Base-by-base conservation (phyloP, 805 yeast species). In the Yarrowia porcina region DNA sequence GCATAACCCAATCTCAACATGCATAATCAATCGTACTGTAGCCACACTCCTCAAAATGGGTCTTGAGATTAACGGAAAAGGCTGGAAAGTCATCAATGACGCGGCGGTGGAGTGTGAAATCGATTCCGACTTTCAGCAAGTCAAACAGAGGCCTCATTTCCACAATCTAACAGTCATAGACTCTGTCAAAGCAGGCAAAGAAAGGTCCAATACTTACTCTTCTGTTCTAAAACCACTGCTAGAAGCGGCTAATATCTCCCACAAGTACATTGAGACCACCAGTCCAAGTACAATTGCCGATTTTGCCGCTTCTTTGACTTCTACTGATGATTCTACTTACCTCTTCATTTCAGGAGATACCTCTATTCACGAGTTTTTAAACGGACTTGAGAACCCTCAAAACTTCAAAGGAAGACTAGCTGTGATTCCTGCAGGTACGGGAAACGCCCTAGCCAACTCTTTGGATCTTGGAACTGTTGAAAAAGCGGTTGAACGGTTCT, bases 341-440 rank as follows among this genome's bases (percentile, higher is more conserved):
- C 39, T 89, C 2, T 75, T 91, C 35, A 73, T 92, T 9, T 87
- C 96, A 38, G 97, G 97, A 1, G 97, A 92, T 70, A 91, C 97
- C 0, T 85, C 96, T 1, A 76, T 90, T 5, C 83, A 82, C 56
- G 97, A 92, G 71, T 83, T 92, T 57, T 68, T 90, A 63, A 91
- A 91, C 70, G 59, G 59, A n/a, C 33, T 52, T 7, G 17, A 52
- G 15, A 69, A 66, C 12, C 66, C 68, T 3, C 35, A 61, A 6
- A 21, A 5, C 23, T 56, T 61, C 11, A 15, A 59, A n/a, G 64
- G 41, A 4, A 66, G 64, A 10, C 64, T 77, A 17, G 66, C 65
- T 1, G 68, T 76, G 27, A 71, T 92, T 15, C 96, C 97, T 0
- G 78, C 85, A 64, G 97, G 97, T 1, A 87, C 96, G 0, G 97